These are phyloP conservation scores for Fraxinus americana DNA, from an alignment of 257 asterid genomes.

Conservation along the genomic window DNA sequence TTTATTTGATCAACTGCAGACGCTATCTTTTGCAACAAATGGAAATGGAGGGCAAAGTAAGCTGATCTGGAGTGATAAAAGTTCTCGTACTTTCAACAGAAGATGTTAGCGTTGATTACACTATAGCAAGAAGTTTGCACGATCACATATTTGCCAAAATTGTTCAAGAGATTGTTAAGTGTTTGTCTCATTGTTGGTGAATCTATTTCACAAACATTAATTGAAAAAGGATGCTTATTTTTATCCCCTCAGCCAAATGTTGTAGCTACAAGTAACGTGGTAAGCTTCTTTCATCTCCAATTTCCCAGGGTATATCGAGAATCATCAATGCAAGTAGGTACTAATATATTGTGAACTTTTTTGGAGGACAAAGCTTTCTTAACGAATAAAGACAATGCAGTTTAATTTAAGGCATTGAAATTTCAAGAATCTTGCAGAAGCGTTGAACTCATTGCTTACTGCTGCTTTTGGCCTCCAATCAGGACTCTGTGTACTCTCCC, in stretches of 20 bases:
- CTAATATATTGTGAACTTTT: neutral
- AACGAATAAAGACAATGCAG: neutral
- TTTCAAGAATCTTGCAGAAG: neutral
- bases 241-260: slow-evolving; percentile 23
- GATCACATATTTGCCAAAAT: neutral
- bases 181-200: slow-evolving; percentile 21
- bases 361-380: neutral
- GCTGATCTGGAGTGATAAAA: slow-evolving; percentile 73
- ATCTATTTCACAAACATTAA: slow-evolving; percentile 24
- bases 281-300: slow-evolving; percentile 17
- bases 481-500: neutral
- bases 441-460: neutral
- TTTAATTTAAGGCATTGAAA: neutral
- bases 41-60: slow-evolving; percentile 90
- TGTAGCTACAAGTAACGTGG: slow-evolving; percentile 27
- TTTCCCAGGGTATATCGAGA: neutral
- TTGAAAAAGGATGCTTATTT: slow-evolving; percentile 25
- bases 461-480: neutral
- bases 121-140: slow-evolving; percentile 19
- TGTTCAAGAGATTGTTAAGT: slow-evolving; percentile 16
- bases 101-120: slow-evolving; percentile 37
- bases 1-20: slow-evolving; percentile 56
- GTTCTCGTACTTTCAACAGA: slow-evolving; percentile 46
- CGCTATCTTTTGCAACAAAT: slow-evolving; percentile 65
- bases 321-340: neutral